These are phyloP conservation scores for Spathaspora gorwiae DNA, from an alignment of 805 yeast genomes.

Conservation along the genomic window DNA sequence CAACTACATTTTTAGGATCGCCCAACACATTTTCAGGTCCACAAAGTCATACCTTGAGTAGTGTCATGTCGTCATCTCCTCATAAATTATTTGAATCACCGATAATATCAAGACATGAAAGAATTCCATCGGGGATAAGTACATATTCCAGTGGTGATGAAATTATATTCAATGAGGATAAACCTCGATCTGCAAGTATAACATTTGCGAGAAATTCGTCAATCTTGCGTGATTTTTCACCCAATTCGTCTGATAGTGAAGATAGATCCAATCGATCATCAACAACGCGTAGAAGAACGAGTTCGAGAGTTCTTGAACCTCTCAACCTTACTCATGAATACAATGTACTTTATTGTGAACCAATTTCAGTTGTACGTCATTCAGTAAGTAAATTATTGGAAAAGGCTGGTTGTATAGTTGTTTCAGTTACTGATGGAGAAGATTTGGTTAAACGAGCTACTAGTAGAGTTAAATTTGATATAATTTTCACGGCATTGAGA, in stretches of 20 bases:
- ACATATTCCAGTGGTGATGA: slow-evolving; percentile 32
- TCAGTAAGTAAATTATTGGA: slow-evolving; percentile 61
- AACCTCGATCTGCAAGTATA: slow-evolving; percentile 4
- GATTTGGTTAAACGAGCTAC: slow-evolving; percentile 79
- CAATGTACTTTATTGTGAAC: slow-evolving; percentile 80
- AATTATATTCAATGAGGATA: slow-evolving; percentile 3
- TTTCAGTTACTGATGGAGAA: slow-evolving; percentile 68
- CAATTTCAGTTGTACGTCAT: slow-evolving; percentile 76
- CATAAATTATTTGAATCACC: slow-evolving; percentile 16
- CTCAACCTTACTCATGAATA: slow-evolving; percentile 25
- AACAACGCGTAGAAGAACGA: slow-evolving; percentile 50
- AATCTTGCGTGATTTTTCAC: slow-evolving; percentile 30
- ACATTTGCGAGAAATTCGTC: not conserved
- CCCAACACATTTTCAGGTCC: not conserved
- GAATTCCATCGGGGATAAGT: slow-evolving; percentile 28
- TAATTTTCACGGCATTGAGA: slow-evolving; percentile 72
- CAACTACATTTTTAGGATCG: not conserved
- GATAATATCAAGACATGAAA: slow-evolving; percentile 19
- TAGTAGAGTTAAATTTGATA: slow-evolving; percentile 77
- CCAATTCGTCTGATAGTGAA: slow-evolving; percentile 66
- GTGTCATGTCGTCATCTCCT: slow-evolving; percentile 24
- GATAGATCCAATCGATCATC: slow-evolving; percentile 31
- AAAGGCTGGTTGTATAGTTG: slow-evolving; percentile 65
- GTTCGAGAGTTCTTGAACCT: slow-evolving; percentile 30
- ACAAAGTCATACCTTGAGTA: not conserved